Percentiles rank a stretch among this genome's conserved stretches.
phyloP scores from a whole-genome alignment of 202 grass and related monocot genomes.

The Digitaria exilis region DNA sequence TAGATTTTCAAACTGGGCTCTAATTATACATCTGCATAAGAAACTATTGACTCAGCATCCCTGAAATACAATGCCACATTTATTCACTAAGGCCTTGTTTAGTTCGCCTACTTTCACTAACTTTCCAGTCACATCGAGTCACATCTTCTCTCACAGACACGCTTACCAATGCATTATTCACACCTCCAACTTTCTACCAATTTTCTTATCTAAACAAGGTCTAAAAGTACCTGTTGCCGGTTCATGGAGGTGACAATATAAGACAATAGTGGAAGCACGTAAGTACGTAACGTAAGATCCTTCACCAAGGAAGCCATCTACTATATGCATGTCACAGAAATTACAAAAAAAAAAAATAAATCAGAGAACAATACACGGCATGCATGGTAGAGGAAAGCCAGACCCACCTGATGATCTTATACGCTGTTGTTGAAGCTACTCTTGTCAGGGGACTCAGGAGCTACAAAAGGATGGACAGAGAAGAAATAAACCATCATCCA shows the following conservation, averaged over 20 bases:
- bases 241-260: background rate
- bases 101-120: too few species aligned
- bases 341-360: background rate
- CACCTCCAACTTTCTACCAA: too few species aligned
- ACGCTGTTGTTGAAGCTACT: slow-evolving; percentile 97
- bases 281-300: too few species aligned
- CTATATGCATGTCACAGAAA: background rate
- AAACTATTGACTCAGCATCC: too few species aligned
- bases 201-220: too few species aligned
- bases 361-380: background rate
- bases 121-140: too few species aligned
- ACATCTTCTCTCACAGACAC: too few species aligned
- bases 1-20: too few species aligned
- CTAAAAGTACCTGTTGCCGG: background rate
- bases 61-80: too few species aligned
- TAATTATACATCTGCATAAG: too few species aligned
- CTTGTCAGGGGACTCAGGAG: slow-evolving; percentile 78
- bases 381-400: slow-evolving; percentile 70
- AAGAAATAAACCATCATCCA: background rate
- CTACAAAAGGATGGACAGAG: slow-evolving; percentile 48
- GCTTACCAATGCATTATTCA: too few species aligned
- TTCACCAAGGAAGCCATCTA: background rate
- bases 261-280: background rate
- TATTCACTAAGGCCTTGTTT: too few species aligned
- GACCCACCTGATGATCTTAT: slow-evolving; percentile 99